Evolutionary conservation across 2,329 filamentous ascomycete species (phyloP).

Genomic region (Xylariaceae sp.): DNA sequence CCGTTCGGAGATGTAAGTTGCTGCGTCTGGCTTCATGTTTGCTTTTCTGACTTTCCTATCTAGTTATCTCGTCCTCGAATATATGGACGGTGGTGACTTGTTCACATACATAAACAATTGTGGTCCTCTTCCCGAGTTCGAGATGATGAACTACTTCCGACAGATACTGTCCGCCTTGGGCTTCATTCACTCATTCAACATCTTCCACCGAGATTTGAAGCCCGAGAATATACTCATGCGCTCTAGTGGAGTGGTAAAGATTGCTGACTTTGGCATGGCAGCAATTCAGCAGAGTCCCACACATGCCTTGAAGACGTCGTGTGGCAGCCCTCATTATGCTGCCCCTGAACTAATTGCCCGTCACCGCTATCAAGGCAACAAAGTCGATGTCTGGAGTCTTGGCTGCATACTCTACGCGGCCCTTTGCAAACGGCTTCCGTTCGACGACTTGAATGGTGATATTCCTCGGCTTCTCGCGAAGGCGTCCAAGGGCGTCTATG

Average conservation of each 20-base stretch:
- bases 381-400: slow-evolving; percentile 91
- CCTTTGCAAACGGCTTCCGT: slow-evolving; percentile 77
- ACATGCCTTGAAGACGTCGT: slow-evolving; percentile 79
- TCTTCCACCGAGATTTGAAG: slow-evolving; percentile 94
- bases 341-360: slow-evolving; percentile 82
- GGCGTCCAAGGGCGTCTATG: slow-evolving; percentile 55
- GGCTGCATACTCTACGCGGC: slow-evolving; percentile 87
- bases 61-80: slow-evolving; percentile 93
- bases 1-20: slow-evolving; percentile 76
- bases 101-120: slow-evolving; percentile 78
- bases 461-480: slow-evolving; percentile 57
- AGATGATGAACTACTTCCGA: slow-evolving; percentile 79
- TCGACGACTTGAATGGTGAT: slow-evolving; percentile 56
- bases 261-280: slow-evolving; percentile 98
- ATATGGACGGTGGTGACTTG: slow-evolving; percentile 71
- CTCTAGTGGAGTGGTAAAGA: slow-evolving; percentile 70
- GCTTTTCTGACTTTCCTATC: slow-evolving; percentile 23
- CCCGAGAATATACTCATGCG: slow-evolving; percentile 94
- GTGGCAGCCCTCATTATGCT: slow-evolving; percentile 94
- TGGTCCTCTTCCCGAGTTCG: slow-evolving; percentile 70
- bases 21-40: slow-evolving; percentile 1
- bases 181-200: slow-evolving; percentile 90
- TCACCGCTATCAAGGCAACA: slow-evolving; percentile 67
- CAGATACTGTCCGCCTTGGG: slow-evolving; percentile 89
- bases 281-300: slow-evolving; percentile 76